Base-by-base conservation (phyloP, 768 basidiomycete species). In the Lactarius quietus region DNA sequence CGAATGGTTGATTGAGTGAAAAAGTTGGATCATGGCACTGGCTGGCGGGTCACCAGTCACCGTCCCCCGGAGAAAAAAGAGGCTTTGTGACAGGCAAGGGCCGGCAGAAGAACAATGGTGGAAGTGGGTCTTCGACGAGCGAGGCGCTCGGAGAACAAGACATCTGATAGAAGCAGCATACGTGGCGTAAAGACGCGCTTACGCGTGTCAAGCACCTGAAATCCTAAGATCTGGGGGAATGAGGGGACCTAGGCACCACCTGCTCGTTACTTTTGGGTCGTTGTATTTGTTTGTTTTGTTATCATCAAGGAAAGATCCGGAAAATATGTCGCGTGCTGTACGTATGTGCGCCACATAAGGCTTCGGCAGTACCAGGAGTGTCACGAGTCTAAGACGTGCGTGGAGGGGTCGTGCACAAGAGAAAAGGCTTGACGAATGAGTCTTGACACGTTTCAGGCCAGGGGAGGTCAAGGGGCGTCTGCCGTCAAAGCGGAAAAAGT, bases 91-190 rank as follows among this genome's bases (percentile, higher is more conserved):
- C 33, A 33, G 55, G 29, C 61, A 43, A 51, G 48, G 39, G 36
- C 9, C 15, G 36, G 33, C 26, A 15, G 56, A 52, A 53, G 33
- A 54, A 57, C 35, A 56, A 43, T 28, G 60, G 29, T 48, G 59
- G 54, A 23, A 38, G 31, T 33, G 6, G 56, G 59, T 14, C n/a
- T 52, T 33, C 29, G 61, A 54, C 61, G 65, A 62, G 65, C 65
- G 65, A 62, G 35, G 65, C 65, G 65, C 65, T 38, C 65, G 51
- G 57, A 59, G 57, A 62, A 66, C 51, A 62, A 48, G 56, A 33
- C 60, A 62, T 66, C 61, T 58, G 65, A 66, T 62, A 66, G 65
- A 66, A 66, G 65, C 65, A 36, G 39, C 57, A 45, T 57, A 58
- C 65, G 65, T 66, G 65, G 65, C 61, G 52, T 41, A 43, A 61